These are phyloP conservation scores for Noccaea bulbosa DNA, from an alignment of 345 rosid genomes.

Conservation along the genomic window DNA sequence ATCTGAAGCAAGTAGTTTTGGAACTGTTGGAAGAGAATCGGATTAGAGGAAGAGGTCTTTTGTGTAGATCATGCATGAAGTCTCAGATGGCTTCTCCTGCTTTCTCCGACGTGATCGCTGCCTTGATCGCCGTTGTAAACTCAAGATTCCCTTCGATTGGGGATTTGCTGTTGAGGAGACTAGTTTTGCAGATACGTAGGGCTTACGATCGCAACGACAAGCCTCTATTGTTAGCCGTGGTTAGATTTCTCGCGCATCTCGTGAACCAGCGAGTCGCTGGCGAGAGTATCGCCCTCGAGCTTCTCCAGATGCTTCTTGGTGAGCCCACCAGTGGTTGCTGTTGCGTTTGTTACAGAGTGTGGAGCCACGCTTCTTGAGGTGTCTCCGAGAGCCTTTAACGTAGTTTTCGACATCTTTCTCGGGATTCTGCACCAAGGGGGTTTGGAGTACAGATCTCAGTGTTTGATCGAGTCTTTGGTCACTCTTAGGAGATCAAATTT, in stretches of 20 bases:
- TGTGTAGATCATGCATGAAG: constrained; percentile 81
- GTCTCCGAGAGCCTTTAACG: constrained; percentile 53
- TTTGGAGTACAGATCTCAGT: constrained; percentile 68
- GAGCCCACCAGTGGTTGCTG: constrained; percentile 75
- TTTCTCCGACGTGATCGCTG: constrained; percentile 66
- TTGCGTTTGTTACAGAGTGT: constrained; percentile 72
- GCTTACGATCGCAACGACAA: constrained; percentile 69
- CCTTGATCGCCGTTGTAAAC: constrained; percentile 65
- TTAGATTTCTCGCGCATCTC: constrained; percentile 69
- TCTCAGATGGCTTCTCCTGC: constrained; percentile 74
- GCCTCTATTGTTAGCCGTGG: constrained; percentile 68
- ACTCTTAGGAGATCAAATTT: constrained; percentile 59
- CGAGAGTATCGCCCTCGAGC: constrained; percentile 63
- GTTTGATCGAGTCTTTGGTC: constrained; percentile 65
- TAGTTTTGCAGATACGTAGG: constrained; percentile 63
- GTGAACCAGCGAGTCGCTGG: constrained; percentile 77
- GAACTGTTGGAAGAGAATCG: constrained; percentile 63
- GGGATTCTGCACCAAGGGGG: constrained; percentile 73
- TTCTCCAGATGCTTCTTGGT: constrained; percentile 61
- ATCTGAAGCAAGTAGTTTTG: constrained; percentile 58
- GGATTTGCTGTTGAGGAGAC: constrained; percentile 58
- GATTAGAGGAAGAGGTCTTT: constrained; percentile 78
- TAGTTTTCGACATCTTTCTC: constrained; percentile 64
- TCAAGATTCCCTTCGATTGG: constrained; percentile 69
- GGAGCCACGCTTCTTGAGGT: constrained; percentile 74